A percentile compares a stretch with the other conserved stretches of the same genome.
Evolutionary conservation across 805 yeast genomes (phyloP).

Genomic region (Ogataea pignaliae): DNA sequence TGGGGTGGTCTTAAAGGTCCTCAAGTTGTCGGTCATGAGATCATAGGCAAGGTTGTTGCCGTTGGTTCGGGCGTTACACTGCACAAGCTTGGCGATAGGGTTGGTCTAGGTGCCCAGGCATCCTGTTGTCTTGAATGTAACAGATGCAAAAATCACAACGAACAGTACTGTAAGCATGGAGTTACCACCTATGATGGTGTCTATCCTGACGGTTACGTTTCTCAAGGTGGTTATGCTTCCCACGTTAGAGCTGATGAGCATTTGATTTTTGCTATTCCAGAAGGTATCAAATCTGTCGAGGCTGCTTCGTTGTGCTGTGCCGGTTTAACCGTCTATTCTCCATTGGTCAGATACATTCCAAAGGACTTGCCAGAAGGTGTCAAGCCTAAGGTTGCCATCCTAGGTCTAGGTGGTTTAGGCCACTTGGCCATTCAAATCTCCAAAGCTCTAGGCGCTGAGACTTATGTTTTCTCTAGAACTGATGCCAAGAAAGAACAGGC

Average conservation of each 20-base stretch:
- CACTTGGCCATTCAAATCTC: slow-evolving; percentile 43
- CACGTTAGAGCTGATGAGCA: slow-evolving; percentile 44
- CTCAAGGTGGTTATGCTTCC: slow-evolving; percentile 44
- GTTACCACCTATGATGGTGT: slow-evolving; percentile 39
- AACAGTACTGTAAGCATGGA: slow-evolving; percentile 40
- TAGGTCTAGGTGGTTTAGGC: slow-evolving; percentile 46
- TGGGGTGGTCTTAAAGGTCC: slow-evolving; percentile 36
- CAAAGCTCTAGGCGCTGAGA: slow-evolving; percentile 43
- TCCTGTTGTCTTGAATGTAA: slow-evolving; percentile 34
- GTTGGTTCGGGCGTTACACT: slow-evolving; percentile 33
- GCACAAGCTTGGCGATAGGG: slow-evolving; percentile 41
- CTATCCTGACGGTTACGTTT: slow-evolving; percentile 33
- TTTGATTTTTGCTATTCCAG: slow-evolving; percentile 43
- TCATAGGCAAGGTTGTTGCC: slow-evolving; percentile 37
- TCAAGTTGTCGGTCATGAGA: slow-evolving; percentile 49
- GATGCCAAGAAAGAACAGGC: slow-evolving; percentile 38
- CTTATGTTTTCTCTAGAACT: slow-evolving; percentile 39
- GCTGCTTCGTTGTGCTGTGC: slow-evolving; percentile 52
- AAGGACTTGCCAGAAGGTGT: slow-evolving; percentile 25
- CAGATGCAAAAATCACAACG: slow-evolving; percentile 36
- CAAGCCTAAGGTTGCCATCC: slow-evolving; percentile 35
- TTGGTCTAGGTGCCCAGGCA: slow-evolving; percentile 43
- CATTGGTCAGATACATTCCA: slow-evolving; percentile 38
- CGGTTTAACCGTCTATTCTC: slow-evolving; percentile 48
- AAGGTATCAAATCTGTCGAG: slow-evolving; percentile 33